These are phyloP conservation scores for Taxawa tesnikishii DNA, from an alignment of 2,329 filamentous ascomycete genomes.

Conservation along the genomic window DNA sequence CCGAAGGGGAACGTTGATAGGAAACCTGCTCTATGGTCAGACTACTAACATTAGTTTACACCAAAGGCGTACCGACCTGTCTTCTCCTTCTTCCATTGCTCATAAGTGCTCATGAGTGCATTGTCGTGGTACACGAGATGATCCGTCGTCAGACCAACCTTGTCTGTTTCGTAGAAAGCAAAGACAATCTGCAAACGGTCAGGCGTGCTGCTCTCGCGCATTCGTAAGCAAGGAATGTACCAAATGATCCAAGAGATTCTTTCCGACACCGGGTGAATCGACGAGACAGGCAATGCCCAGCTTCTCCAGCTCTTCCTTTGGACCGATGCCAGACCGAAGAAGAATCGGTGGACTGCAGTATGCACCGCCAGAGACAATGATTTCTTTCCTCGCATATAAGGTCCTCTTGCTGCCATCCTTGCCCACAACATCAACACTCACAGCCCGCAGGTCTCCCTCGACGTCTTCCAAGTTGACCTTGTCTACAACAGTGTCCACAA, in stretches of 20 bases:
- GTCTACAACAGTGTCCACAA: conserved; percentile 13
- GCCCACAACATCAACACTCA: conserved; percentile 31
- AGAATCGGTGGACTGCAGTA: conserved; percentile 41
- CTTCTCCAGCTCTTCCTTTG: conserved; percentile 23
- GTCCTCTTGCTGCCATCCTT: conserved; percentile 25
- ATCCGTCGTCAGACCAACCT: conserved; percentile 41
- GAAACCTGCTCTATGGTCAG: too few relatives aligned
- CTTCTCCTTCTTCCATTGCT: conserved; percentile 46
- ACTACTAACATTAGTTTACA: too few relatives aligned
- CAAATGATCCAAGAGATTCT: conserved; percentile 20
- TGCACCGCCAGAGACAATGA: conserved; percentile 37
- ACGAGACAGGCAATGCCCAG: conserved; percentile 32
- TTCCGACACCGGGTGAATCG: conserved; percentile 39
- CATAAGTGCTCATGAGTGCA: conserved; percentile 40
- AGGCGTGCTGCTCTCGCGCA: too few relatives aligned
- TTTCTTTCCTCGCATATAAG: conserved; percentile 32
- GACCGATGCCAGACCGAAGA: conserved; percentile 41
- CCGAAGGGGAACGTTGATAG: conserved; percentile 53
- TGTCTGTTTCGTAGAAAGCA: conserved; percentile 29
- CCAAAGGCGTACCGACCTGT: too few relatives aligned
- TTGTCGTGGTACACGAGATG: conserved; percentile 41
- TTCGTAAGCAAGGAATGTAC: too few relatives aligned
- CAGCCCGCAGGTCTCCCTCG: conserved; percentile 27
- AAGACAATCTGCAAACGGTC: too few relatives aligned
- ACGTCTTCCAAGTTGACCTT: conserved; percentile 35